These are phyloP conservation scores for Trichoderma aggressivum DNA, from an alignment of 2,329 filamentous ascomycete species.

Conservation along the genomic window DNA sequence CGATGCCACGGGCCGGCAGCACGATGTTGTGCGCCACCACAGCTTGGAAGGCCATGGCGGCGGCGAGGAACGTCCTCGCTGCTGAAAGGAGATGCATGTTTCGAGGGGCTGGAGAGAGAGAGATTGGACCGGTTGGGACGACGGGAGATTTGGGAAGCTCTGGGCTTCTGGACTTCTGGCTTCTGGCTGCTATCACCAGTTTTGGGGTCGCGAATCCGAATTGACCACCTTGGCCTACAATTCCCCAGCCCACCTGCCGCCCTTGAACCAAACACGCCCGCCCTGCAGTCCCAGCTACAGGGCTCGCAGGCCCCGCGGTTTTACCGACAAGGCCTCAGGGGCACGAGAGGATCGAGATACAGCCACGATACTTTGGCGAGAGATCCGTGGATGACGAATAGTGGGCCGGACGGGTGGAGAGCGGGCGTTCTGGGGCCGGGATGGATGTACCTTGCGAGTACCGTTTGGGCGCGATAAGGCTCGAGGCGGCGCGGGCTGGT, in stretches of 20 bases:
- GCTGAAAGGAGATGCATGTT: slow-evolving; percentile 36
- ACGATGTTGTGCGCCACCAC: slow-evolving; percentile 91
- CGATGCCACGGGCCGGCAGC: slow-evolving; percentile 84
- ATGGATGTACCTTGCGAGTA: slow-evolving; percentile 9
- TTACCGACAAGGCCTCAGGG: slow-evolving; percentile 19
- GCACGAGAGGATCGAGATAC: slow-evolving; percentile 15
- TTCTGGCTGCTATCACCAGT: not conserved
- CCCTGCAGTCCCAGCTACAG: not conserved
- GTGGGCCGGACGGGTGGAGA: slow-evolving; percentile 7
- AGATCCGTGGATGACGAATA: slow-evolving; percentile 12
- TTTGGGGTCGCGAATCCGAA: slow-evolving; percentile 21
- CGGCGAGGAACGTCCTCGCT: slow-evolving; percentile 43
- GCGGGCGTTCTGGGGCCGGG: not conserved
- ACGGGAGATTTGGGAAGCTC: not conserved
- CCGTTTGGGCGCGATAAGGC: slow-evolving; percentile 10
- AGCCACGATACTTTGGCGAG: slow-evolving; percentile 12
- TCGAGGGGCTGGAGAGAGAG: not conserved
- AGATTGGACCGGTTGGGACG: not conserved
- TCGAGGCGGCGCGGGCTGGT: slow-evolving; percentile 4
- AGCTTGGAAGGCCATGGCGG: slow-evolving; percentile 48
- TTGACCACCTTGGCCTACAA: slow-evolving; percentile 19
- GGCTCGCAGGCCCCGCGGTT: slow-evolving; percentile 8
- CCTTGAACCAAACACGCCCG: not conserved
- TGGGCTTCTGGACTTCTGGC: not conserved
- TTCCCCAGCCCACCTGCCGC: slow-evolving; percentile 1